A percentile compares a stretch with the other conserved stretches of the same genome.
phyloP scores from a whole-genome alignment of 345 rosid species.

The Schrenkiella parvula region DNA sequence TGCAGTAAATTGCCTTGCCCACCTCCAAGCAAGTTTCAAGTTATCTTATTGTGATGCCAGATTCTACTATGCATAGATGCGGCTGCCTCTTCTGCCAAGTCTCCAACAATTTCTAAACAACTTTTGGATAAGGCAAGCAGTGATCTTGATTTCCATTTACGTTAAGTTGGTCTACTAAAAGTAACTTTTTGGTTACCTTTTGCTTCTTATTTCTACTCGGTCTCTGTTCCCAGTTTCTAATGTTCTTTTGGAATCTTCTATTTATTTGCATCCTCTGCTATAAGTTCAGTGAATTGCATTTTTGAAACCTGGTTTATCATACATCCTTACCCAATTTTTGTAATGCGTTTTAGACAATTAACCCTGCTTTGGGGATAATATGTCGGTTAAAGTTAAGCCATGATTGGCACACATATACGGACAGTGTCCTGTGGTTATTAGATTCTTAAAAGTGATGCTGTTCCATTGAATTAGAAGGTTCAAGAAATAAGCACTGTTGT shows the following conservation, averaged over 20 bases:
- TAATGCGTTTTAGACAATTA: constrained; percentile 1
- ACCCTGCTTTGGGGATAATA: constrained; percentile 1
- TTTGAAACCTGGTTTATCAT: background rate
- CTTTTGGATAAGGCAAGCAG: constrained; percentile 79
- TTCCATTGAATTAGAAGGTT: constrained; percentile 16
- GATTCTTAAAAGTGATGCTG: background rate
- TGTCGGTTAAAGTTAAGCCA: background rate
- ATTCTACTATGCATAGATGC: constrained; percentile 88
- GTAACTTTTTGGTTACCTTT: background rate
- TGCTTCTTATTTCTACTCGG: background rate
- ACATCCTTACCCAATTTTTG: background rate
- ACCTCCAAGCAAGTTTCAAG: constrained; percentile 22
- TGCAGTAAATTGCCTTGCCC: constrained; percentile 5
- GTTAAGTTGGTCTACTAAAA: constrained; percentile 1
- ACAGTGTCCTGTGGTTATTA: background rate
- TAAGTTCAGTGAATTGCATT: background rate
- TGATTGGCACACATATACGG: background rate
- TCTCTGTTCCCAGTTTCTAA: constrained; percentile 3
- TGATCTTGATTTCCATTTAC: constrained; percentile 17
- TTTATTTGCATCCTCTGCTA: background rate
- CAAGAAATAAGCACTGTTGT: background rate
- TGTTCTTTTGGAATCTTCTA: background rate
- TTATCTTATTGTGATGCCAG: constrained; percentile 46
- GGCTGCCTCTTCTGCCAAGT: constrained; percentile 86
- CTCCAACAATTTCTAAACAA: constrained; percentile 64